Evolutionary conservation across 1,139 yeast genomes (phyloP).

Genomic region (Candida mesenterica): DNA sequence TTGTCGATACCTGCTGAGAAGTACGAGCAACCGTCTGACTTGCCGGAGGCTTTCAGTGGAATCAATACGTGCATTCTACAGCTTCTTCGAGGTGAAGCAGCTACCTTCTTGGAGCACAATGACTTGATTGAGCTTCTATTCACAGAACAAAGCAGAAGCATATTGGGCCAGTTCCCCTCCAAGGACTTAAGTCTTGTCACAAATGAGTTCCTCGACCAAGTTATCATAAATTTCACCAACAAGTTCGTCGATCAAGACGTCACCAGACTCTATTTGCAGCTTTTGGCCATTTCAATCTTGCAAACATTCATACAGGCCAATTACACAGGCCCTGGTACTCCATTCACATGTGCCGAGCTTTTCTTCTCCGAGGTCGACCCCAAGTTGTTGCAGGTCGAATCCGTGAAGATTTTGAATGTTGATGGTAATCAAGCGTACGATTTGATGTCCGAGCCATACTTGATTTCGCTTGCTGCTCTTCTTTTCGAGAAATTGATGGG

Average conservation of each 20-base stretch:
- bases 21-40: constrained; percentile 13
- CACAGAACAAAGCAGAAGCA: constrained; percentile 4
- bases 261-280: constrained; percentile 27
- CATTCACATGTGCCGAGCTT: constrained; percentile 32
- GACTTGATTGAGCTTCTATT: constrained; percentile 10
- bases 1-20: constrained; percentile 25
- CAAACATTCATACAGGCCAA: constrained; percentile 75
- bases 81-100: constrained; percentile 27
- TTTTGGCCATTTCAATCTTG: constrained; percentile 55
- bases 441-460: constrained; percentile 54
- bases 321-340: constrained; percentile 77
- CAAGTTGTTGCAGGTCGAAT: constrained; percentile 28
- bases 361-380: constrained; percentile 33
- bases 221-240: constrained; percentile 12
- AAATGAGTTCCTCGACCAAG: constrained; percentile 18
- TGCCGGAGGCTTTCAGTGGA: constrained; percentile 6
- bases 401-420: constrained; percentile 41
- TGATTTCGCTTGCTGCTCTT: constrained; percentile 46
- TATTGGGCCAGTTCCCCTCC: constrained; percentile 16
- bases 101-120: constrained; percentile 20
- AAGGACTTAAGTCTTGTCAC: constrained; percentile 20
- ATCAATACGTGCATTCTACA: constrained; percentile 14
- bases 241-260: constrained; percentile 13
- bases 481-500: constrained; percentile 51
- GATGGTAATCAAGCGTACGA: constrained; percentile 68